Evolutionary conservation across 352 stramenopile genomes (phyloP).

Genomic region (Pythium myriotylum): DNA sequence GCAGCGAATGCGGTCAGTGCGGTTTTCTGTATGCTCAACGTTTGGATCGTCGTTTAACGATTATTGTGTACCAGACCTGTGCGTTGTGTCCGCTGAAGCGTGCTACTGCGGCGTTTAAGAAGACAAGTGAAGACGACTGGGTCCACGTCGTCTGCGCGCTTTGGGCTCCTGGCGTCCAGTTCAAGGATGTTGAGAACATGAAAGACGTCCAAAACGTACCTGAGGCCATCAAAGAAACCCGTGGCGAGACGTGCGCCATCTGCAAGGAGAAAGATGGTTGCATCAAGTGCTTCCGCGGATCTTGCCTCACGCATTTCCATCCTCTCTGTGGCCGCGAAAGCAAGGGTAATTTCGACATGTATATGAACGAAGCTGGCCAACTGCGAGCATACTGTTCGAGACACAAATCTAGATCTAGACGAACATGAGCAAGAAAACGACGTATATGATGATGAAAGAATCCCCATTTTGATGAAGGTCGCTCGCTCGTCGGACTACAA

Average conservation of each 20-base stretch:
- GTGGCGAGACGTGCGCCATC: conserved; percentile 55
- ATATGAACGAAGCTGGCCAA: conserved; percentile 87
- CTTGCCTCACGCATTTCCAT: conserved; percentile 77
- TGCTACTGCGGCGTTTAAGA: conserved; percentile 78
- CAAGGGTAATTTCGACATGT: conserved; percentile 85
- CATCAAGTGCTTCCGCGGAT: conserved; percentile 83
- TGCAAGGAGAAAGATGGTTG: conserved; percentile 73
- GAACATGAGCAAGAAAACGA: conserved; percentile 20
- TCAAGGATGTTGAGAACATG: conserved; percentile 85
- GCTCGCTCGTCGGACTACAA: neutral
- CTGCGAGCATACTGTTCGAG: conserved; percentile 82
- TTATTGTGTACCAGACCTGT: conserved; percentile 45
- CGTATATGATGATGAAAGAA: conserved; percentile 15
- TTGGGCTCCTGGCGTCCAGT: conserved; percentile 85
- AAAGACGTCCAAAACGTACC: conserved; percentile 75
- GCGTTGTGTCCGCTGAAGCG: conserved; percentile 79
- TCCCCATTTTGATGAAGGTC: neutral
- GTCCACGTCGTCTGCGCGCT: conserved; percentile 87
- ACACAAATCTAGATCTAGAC: conserved; percentile 59
- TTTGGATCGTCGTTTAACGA: conserved; percentile 1
- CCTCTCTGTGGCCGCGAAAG: conserved; percentile 83
- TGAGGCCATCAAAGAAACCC: conserved; percentile 69
- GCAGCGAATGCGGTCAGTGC: conserved; percentile 53
- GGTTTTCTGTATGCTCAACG: too few species aligned
- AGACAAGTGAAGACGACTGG: conserved; percentile 79